phyloP scores from a whole-genome alignment of 148 eudicot species.

The Cornus suecica region DNA sequence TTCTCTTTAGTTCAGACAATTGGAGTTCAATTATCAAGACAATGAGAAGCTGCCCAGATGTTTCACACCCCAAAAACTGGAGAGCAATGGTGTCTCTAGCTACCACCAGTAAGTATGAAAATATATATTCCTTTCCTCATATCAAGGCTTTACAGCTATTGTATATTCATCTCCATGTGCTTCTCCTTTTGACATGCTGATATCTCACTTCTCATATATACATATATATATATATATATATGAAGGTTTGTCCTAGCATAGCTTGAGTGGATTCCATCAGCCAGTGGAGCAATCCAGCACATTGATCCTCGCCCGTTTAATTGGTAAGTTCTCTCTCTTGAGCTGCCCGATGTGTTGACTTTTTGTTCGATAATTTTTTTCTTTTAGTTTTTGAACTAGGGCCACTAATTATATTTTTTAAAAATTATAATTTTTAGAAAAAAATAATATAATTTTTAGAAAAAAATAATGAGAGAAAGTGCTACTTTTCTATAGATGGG shows the following conservation, averaged over 20 bases:
- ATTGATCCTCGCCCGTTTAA: neutral
- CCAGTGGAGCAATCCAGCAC: neutral
- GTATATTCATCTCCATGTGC: neutral
- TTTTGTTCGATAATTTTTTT: no score
- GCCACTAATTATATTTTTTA: neutral
- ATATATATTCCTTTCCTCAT: neutral
- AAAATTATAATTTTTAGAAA: no score
- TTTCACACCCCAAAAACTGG: constrained; percentile 5
- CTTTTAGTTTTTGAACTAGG: neutral
- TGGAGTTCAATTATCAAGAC: neutral
- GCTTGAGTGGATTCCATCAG: neutral
- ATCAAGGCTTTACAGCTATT: neutral
- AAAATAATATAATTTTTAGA: no score
- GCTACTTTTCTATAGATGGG: neutral
- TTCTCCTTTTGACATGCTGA: neutral
- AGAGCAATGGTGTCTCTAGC: constrained; percentile 4
- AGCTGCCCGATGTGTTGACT: neutral
- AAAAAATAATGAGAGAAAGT: neutral
- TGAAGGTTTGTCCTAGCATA: neutral
- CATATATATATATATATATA: no score
- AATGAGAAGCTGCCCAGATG: constrained; percentile 1
- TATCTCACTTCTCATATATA: neutral
- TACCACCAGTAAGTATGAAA: neutral
- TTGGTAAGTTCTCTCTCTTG: neutral
- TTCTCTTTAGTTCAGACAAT: neutral